Evolutionary conservation across 2,329 filamentous ascomycete genomes (phyloP).

Genomic region (Trichophyton mentagrophytes): DNA sequence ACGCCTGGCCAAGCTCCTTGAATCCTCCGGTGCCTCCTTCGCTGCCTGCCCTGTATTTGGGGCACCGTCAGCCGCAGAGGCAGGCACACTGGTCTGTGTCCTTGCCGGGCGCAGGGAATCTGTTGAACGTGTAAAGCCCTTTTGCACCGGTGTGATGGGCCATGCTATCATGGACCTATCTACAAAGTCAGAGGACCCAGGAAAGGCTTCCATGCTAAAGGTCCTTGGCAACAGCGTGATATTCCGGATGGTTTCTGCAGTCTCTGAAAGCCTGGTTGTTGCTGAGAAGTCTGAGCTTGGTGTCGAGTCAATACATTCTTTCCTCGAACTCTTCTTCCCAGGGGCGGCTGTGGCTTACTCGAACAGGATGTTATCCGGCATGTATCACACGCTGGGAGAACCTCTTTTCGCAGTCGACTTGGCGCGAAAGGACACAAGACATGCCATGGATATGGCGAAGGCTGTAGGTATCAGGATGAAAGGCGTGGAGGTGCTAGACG

Average conservation of each 20-base stretch:
- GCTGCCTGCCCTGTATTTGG: constrained; percentile 52
- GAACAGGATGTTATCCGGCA: constrained; percentile 58
- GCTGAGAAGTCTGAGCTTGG: constrained; percentile 73
- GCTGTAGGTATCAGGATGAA: constrained; percentile 49
- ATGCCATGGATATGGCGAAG: constrained; percentile 57
- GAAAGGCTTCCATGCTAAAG: constrained; percentile 60
- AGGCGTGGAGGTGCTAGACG: constrained; percentile 54
- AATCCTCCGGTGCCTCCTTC: constrained; percentile 54
- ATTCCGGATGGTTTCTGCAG: constrained; percentile 64
- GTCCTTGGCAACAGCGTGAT: constrained; percentile 80
- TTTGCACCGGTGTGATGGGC: constrained; percentile 59
- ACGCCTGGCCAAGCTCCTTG: constrained; percentile 46
- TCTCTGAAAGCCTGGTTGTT: constrained; percentile 64
- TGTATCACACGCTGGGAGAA: constrained; percentile 61
- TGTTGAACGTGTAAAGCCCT: constrained; percentile 55
- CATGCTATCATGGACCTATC: constrained; percentile 57
- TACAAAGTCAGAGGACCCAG: constrained; percentile 47
- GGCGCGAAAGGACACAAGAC: constrained; percentile 67
- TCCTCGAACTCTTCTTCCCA: constrained; percentile 61
- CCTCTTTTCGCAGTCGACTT: constrained; percentile 76
- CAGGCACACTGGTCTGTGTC: constrained; percentile 59
- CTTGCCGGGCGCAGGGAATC: constrained; percentile 51
- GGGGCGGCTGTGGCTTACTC: constrained; percentile 65
- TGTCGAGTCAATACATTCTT: constrained; percentile 53
- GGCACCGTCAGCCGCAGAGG: constrained; percentile 37